These are phyloP conservation scores for Dispira simplex DNA, from an alignment of 192 early-diverging fungal genomes.

Conservation along the genomic window DNA sequence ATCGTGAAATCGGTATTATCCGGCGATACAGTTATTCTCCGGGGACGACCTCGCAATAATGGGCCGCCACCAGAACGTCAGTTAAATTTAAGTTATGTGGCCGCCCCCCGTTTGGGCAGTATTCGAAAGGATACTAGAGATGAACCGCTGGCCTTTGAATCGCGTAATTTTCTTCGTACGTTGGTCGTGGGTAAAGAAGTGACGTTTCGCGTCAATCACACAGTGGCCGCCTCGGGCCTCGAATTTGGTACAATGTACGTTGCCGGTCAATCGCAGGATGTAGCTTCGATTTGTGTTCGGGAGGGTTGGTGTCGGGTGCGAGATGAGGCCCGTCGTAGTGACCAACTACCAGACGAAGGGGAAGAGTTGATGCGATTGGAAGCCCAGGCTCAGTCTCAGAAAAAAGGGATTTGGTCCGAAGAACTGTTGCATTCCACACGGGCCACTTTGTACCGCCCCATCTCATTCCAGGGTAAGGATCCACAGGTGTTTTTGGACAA, in stretches of 20 bases:
- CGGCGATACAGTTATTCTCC: constrained; percentile 82
- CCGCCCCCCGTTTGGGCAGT: constrained; percentile 69
- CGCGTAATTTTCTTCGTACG: constrained; percentile 79
- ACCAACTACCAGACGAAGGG: constrained; percentile 19
- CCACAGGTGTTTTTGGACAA: constrained; percentile 52
- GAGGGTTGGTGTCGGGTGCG: constrained; percentile 78
- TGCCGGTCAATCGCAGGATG: constrained; percentile 35
- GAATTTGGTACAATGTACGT: constrained; percentile 44
- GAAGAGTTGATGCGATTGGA: constrained; percentile 44
- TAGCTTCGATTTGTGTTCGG: constrained; percentile 55
- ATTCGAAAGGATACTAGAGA: constrained; percentile 61
- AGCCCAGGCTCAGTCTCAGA: constrained; percentile 45
- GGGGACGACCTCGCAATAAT: constrained; percentile 54
- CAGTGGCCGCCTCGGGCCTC: constrained; percentile 25
- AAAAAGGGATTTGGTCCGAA: constrained; percentile 65
- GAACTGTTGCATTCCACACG: constrained; percentile 22
- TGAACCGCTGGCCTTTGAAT: constrained; percentile 76
- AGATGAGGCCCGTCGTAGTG: constrained; percentile 29
- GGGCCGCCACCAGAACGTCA: constrained; percentile 76
- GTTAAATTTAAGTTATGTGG: constrained; percentile 65
- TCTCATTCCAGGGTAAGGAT: constrained; percentile 40
- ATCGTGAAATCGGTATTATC: constrained; percentile 80
- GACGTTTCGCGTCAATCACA: constrained; percentile 47
- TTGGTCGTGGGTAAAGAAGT: constrained; percentile 83
- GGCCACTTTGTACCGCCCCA: constrained; percentile 17